Conservation (phyloP, 2,329 filamentous ascomycete species). For the Exserohilum turcica region DNA sequence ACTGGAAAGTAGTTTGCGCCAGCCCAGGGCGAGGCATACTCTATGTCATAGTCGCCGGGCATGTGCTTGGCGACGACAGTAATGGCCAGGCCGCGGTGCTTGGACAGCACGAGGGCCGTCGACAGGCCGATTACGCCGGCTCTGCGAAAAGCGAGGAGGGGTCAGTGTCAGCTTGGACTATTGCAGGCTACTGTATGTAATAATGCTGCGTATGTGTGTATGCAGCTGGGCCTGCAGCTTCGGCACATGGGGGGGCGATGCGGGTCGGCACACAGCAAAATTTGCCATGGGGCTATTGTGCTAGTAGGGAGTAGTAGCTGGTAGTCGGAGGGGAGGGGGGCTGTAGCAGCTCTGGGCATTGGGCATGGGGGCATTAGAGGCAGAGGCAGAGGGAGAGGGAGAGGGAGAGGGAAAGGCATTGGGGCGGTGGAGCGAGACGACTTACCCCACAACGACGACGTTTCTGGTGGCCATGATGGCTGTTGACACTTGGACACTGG, state of each 20-base stretch:
- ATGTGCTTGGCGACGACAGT: slow-evolving; percentile 84
- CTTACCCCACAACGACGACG: slow-evolving; percentile 57
- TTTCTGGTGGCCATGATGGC: slow-evolving; percentile 27
- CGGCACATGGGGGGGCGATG: background rate
- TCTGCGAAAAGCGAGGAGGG: slow-evolving; percentile 44
- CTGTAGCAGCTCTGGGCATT: too few relatives aligned
- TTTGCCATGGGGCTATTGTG: background rate
- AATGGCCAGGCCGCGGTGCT: slow-evolving; percentile 61
- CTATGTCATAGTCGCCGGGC: slow-evolving; percentile 89
- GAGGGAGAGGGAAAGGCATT: background rate
- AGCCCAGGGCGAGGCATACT: slow-evolving; percentile 91
- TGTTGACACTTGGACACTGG: too few relatives aligned
- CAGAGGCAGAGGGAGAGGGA: background rate
- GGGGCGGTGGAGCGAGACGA: background rate
- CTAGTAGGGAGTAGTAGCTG: too few relatives aligned
- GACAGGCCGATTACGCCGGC: slow-evolving; percentile 71
- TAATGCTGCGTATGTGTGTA: background rate
- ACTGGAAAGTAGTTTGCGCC: slow-evolving; percentile 75
- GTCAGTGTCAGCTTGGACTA: slow-evolving; percentile 8
- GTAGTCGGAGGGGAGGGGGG: too few relatives aligned
- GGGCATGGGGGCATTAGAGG: background rate
- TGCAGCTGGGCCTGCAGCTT: background rate
- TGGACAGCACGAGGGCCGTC: slow-evolving; percentile 66
- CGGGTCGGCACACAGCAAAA: background rate
- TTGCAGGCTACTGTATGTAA: background rate